Evolutionary conservation across 2,329 filamentous ascomycete genomes (phyloP).

Genomic region (Salinomyces thailandicus): DNA sequence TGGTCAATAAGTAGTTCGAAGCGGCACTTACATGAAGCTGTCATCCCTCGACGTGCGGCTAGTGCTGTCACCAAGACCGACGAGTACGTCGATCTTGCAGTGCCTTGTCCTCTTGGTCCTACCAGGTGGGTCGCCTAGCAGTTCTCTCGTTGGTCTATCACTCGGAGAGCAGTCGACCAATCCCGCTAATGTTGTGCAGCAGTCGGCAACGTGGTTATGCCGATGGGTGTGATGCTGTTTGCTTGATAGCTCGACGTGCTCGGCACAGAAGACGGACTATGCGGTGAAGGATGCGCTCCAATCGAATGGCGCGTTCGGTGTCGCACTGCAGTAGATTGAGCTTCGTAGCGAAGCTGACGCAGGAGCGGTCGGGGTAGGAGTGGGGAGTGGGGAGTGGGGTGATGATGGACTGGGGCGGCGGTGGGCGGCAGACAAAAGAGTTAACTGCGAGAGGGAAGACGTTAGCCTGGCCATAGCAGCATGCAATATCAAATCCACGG

Average conservation of each 20-base stretch:
- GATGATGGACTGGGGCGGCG: background rate
- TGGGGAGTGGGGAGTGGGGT: background rate
- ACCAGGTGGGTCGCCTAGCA: conserved; percentile 6
- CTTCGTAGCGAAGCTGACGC: background rate
- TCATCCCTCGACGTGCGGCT: conserved; percentile 18
- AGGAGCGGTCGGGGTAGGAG: background rate
- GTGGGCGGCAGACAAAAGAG: background rate
- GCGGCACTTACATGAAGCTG: conserved; percentile 20
- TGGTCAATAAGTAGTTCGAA: conserved; percentile 15
- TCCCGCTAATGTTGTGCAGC: conserved; percentile 3
- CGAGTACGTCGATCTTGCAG: conserved; percentile 9
- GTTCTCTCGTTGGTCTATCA: no score
- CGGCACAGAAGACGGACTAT: conserved; percentile 1
- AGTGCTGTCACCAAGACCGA: conserved; percentile 2
- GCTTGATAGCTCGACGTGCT: background rate
- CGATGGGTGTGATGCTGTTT: conserved; percentile 3
- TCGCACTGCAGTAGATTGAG: conserved; percentile 2
- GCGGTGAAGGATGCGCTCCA: conserved; percentile 1
- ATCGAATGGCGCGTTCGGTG: background rate
- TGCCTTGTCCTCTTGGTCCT: conserved; percentile 11
- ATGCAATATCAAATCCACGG: conserved; percentile 5
- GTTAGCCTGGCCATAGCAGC: conserved; percentile 1
- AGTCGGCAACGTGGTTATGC: conserved; percentile 2
- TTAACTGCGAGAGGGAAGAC: background rate
- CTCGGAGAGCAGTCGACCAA: no score